Evolutionary conservation across 768 basidiomycete genomes (phyloP), one percentile per base, ranked within the genome.

Genomic region (Ramaria sp.): DNA sequence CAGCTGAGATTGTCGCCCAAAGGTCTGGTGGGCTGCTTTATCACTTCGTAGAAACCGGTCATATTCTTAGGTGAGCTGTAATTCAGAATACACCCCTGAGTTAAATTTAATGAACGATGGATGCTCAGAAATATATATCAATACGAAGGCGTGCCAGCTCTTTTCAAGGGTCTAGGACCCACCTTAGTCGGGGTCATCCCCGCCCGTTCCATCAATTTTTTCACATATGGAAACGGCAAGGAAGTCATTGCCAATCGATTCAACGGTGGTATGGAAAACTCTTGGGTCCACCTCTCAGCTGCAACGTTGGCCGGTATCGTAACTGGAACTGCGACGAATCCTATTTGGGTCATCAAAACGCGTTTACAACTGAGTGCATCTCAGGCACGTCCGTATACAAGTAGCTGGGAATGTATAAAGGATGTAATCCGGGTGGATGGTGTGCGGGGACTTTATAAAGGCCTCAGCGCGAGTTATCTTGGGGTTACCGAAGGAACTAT

Each of bases 311-410:
- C 95, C 1, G 94, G 95, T 0, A 73, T 98, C 61, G 74, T 77
- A 33, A 99, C 96, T 0, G 81, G 93, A 4, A 86, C 91, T 0
- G 91, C 83, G 11, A 98, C 96, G 20, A 99, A 99, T 68, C 96
- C 96, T 0, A 95, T 99, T 24, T 99, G 96, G 96, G 96, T 99
- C 48, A 91, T 99, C 59, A 99, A 98, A 70, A 99, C 96, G 45
- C 84, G 95, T 7, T 65, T 99, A 54, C 96, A 99, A 66, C 81
- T 99, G 15, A 72, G 71, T 2, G 69, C 74, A n/a, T 67, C 66
- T 19, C 49, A 31, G 38, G 59, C 59, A 17, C 67, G 70, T 12
- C 66, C 3, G 60, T 80, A 1, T 80, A 81, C 0, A 79, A 78
- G 15, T 20, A 84, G 83, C 56, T 76, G 73, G 71, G 61, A 67